Conservation (phyloP, 345 rosid genomes). For the Cardamine occulta region DNA sequence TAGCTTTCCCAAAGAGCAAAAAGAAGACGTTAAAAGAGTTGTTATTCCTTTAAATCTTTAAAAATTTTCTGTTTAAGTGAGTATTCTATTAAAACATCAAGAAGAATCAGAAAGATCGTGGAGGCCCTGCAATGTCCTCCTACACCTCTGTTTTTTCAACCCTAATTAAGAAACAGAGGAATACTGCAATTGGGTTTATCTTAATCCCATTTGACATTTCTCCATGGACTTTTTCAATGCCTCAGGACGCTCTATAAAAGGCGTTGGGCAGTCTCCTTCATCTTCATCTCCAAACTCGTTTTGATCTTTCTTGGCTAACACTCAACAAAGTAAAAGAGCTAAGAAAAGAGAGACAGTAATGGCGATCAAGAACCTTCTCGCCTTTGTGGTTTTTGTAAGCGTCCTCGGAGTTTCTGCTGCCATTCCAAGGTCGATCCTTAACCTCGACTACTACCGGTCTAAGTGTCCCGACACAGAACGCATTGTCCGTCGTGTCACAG, state of each 20-base stretch:
- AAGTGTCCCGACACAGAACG: slow-evolving; percentile 50
- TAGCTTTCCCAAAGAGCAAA: not conserved
- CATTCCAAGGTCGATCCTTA: slow-evolving; percentile 23
- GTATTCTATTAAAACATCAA: not conserved
- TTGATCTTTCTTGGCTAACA: slow-evolving; percentile 11
- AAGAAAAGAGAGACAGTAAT: slow-evolving; percentile 11
- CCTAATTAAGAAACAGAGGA: slow-evolving; percentile 11
- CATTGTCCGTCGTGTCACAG: slow-evolving; percentile 37
- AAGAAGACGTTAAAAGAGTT: not conserved
- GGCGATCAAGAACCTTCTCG: slow-evolving; percentile 50
- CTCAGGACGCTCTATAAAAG: slow-evolving; percentile 42
- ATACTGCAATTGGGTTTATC: slow-evolving; percentile 33
- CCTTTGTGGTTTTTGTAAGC: slow-evolving; percentile 42
- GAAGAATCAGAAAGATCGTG: slow-evolving; percentile 25
- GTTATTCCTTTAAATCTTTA: not conserved
- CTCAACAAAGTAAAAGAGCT: slow-evolving; percentile 2
- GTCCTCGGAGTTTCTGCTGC: slow-evolving; percentile 26
- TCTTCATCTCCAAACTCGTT: not conserved
- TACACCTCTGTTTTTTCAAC: slow-evolving; percentile 19
- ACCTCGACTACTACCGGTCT: slow-evolving; percentile 42
- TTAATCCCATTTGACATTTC: slow-evolving; percentile 29
- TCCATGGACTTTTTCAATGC: slow-evolving; percentile 40
- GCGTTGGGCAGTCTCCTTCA: not conserved
- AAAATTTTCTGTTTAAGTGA: not conserved
- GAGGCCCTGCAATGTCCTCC: slow-evolving; percentile 14